phyloP scores from a whole-genome alignment of 2,329 filamentous ascomycete genomes.

The Cercospora canescens region DNA sequence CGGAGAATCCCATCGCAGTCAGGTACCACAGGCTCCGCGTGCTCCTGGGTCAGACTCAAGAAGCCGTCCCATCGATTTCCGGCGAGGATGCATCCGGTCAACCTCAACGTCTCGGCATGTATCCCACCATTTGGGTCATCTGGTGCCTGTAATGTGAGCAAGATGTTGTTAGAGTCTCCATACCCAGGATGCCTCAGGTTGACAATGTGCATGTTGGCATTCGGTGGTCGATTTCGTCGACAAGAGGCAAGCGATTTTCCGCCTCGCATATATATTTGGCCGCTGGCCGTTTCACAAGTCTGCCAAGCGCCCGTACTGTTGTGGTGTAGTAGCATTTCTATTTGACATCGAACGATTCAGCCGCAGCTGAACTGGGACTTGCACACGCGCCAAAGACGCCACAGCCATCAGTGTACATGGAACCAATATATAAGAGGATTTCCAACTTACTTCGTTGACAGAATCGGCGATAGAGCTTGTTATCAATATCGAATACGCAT shows the following conservation, averaged over 20 bases:
- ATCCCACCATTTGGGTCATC: constrained; percentile 14
- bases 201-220: constrained; percentile 1
- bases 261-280: neutral
- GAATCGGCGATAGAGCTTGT: neutral
- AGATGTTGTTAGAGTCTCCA: constrained; percentile 4
- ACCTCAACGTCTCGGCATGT: constrained; percentile 7
- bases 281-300: neutral
- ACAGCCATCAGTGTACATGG: neutral
- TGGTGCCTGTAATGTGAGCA: constrained; percentile 12
- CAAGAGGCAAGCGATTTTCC: neutral
- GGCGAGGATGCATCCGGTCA: constrained; percentile 1
- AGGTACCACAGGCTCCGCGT: neutral
- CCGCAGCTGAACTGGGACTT: neutral
- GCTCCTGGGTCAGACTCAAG: constrained; percentile 3
- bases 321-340: neutral
- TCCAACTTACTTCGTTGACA: neutral
- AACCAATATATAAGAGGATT: neutral
- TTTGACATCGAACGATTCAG: neutral
- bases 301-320: neutral
- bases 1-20: neutral
- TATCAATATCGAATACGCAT: neutral
- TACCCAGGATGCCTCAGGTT: constrained; percentile 10
- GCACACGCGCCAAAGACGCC: neutral
- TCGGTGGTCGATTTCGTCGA: neutral
- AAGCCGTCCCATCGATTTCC: constrained; percentile 12